A percentile compares a stretch with the other conserved stretches of the same genome.
phyloP scores from a whole-genome alignment of 176 grass and related monocot genomes.

The Carex littledalei region DNA sequence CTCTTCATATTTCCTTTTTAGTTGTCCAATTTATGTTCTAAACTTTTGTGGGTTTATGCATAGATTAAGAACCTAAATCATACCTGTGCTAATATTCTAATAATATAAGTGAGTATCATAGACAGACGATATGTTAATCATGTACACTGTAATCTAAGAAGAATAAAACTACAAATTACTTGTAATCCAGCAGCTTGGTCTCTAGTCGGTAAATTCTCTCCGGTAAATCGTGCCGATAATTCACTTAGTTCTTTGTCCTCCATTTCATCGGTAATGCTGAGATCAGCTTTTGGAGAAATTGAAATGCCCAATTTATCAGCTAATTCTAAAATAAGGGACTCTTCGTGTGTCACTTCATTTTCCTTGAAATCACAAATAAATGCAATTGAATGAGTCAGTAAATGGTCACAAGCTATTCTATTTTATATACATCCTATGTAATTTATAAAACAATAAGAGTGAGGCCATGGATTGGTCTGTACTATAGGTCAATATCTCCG shows the following conservation, averaged over 20 bases:
- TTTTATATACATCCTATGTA: background rate
- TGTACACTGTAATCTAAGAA: background rate
- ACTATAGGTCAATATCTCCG: too few species aligned
- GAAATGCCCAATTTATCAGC: constrained; percentile 66
- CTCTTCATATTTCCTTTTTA: background rate
- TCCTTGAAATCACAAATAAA: constrained; percentile 8
- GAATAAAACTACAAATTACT: constrained; percentile 29
- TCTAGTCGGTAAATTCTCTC: constrained; percentile 47
- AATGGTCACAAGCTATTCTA: background rate
- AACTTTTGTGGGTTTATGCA: background rate
- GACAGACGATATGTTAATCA: background rate
- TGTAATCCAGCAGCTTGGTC: constrained; percentile 63
- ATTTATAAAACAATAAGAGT: background rate
- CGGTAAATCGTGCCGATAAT: constrained; percentile 54
- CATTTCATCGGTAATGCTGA: constrained; percentile 59
- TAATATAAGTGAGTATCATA: background rate
- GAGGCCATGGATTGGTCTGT: too few species aligned
- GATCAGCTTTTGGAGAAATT: constrained; percentile 49
- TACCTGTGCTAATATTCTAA: background rate
- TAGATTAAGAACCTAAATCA: background rate
- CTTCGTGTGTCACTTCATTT: constrained; percentile 15
- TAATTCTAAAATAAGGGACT: constrained; percentile 47
- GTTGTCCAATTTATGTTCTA: background rate
- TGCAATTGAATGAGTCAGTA: background rate
- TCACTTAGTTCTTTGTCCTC: constrained; percentile 77